A percentile compares a stretch with the other conserved stretches of the same genome.
phyloP scores from a whole-genome alignment of 495 filamentous ascomycete species.

The Saxophila tyrrhenica region DNA sequence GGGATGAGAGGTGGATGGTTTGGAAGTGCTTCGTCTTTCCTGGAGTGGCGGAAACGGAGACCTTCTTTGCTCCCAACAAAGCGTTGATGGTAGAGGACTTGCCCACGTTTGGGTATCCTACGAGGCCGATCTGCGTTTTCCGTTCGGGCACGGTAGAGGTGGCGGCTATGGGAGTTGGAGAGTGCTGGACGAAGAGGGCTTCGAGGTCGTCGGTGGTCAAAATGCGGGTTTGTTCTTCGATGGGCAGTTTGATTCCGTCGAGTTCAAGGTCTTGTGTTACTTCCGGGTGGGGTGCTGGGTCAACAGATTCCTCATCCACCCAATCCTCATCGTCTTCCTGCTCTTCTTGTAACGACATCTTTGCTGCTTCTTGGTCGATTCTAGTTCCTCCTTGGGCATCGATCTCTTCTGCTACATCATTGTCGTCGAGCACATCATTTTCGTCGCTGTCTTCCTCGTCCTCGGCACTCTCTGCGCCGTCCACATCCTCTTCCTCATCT shows the following conservation, averaged over 20 bases:
- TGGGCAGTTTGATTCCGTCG: conserved; percentile 9
- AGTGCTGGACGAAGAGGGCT: conserved; percentile 58
- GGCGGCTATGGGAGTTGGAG: conserved; percentile 26
- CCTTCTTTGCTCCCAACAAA: conserved; percentile 93
- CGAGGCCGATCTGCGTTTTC: conserved; percentile 83
- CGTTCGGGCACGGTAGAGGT: conserved; percentile 28
- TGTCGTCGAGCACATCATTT: conserved; percentile 19
- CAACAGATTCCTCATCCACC: conserved; percentile 26
- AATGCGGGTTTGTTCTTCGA: conserved; percentile 56
- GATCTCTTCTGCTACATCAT: conserved; percentile 23
- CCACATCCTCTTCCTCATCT: conserved; percentile 16
- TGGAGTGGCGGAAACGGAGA: conserved; percentile 92
- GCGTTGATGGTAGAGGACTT: conserved; percentile 99
- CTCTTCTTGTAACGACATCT: conserved; percentile 24
- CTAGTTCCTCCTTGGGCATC: conserved; percentile 10
- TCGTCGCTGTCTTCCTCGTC: conserved; percentile 12
- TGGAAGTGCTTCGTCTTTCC: conserved; percentile 99
- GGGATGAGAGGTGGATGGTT: conserved; percentile 83
- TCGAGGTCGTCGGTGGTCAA: conserved; percentile 88
- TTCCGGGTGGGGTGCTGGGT: conserved; percentile 4
- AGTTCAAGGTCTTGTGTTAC: conserved; percentile 22
- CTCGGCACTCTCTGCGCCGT: neutral
- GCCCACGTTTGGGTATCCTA: conserved; percentile 98
- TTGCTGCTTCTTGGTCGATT: conserved; percentile 13
- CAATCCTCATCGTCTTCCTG: conserved; percentile 33